Evolutionary conservation across 108 stramenopile genomes (phyloP), one percentile per base, ranked within the genome.

Genomic region (Fragilaria radians): DNA sequence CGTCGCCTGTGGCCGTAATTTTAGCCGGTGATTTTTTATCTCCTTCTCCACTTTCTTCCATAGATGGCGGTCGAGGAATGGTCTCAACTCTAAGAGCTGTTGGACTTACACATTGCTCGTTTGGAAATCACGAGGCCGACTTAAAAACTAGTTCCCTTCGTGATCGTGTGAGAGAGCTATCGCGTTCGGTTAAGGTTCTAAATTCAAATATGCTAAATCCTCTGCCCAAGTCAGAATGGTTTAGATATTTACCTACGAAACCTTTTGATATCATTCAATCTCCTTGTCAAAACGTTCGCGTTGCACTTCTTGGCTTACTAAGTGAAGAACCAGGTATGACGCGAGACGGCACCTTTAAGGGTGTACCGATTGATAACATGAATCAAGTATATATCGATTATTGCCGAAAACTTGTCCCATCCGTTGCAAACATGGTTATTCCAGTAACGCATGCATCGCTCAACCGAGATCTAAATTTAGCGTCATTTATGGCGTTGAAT

Each of bases 81-180:
- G 80, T 88, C 0, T 65, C 70, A 17, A 72, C 76, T 26, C 52
- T 88, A n/a, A 57, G 74, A 4, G 73, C 79, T 25, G 52, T 65
- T 14, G 83, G 83, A 11, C 53, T 88, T 14, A 77, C 82, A 11
- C 85, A 88, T 56, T 73, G 78, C 11, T 84, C 72, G 24, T 64
- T 91, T 11, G 90, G 90, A 0, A 91, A 88, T 72, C 86, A 91
- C 51, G 90, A 91, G 47, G 81, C 81, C 0, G 86, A 91, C 61
- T 52, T 91, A 32, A 51, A 65, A 28, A 46, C 82, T 29, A 56
- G 61, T 21, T 47, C 68, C 7, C 31, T 84, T 22, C 79, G 63
- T 32, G 52, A 75, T 29, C 70, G 80, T 0, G 28, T 84, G 28
- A 52, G 23, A 28, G 79, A 80, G 24, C 52, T 83, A 17, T 59